These are phyloP conservation scores for Populus nigra DNA, from an alignment of 345 rosid genomes.

Conservation along the genomic window DNA sequence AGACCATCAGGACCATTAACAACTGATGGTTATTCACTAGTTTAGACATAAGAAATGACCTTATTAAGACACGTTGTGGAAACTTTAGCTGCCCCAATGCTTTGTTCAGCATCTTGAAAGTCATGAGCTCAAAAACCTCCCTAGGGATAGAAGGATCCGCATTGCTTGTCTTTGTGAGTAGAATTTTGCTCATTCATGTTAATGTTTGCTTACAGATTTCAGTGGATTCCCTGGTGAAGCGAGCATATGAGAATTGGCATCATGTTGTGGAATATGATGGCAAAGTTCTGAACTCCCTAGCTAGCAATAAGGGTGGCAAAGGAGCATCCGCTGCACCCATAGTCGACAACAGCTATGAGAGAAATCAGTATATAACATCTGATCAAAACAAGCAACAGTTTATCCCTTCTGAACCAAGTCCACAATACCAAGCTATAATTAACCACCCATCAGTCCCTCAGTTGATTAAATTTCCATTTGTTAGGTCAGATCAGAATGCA, in stretches of 20 bases:
- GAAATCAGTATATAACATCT: constrained; percentile 20
- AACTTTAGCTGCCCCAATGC: background rate
- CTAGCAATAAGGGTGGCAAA: constrained; percentile 38
- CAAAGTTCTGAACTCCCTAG: constrained; percentile 56
- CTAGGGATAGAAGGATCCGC: background rate
- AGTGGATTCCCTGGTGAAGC: constrained; percentile 79
- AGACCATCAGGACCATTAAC: background rate
- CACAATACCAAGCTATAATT: constrained; percentile 33
- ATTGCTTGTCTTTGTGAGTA: background rate
- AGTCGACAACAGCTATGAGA: constrained; percentile 21
- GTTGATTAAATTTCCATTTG: constrained; percentile 58
- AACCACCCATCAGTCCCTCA: constrained; percentile 45
- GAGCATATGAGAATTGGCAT: constrained; percentile 90
- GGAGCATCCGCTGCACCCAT: constrained; percentile 28
- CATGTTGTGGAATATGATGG: constrained; percentile 78
- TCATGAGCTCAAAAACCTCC: background rate
- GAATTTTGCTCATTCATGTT: constrained; percentile 3
- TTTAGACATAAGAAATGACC: background rate
- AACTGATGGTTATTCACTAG: background rate
- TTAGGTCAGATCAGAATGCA: constrained; percentile 41
- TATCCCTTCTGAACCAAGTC: constrained; percentile 36
- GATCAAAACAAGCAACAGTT: constrained; percentile 32
- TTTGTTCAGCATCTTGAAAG: background rate
- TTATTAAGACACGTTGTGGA: background rate
- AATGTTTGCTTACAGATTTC: constrained; percentile 48